phyloP scores from a whole-genome alignment of 192 early-diverging fungal genomes.

The Backusella psychrophila region DNA sequence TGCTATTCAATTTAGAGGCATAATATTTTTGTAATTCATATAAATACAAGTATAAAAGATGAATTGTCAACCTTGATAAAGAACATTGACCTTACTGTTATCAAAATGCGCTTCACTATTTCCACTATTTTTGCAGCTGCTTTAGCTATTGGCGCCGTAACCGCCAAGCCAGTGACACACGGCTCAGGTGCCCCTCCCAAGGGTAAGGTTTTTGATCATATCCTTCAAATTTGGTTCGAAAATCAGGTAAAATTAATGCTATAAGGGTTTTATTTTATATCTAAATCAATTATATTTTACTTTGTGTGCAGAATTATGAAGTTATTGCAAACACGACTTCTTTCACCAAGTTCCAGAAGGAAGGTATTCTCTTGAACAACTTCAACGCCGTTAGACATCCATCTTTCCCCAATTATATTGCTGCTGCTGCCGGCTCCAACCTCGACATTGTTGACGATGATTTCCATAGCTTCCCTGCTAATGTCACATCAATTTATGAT shows the following conservation, averaged over 20 bases:
- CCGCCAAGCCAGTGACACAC: background rate
- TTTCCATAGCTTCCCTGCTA: conserved; percentile 39
- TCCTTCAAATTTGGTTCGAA: conserved; percentile 30
- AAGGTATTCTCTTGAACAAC: conserved; percentile 11
- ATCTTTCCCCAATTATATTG: conserved; percentile 77
- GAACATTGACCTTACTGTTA: background rate
- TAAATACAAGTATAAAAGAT: background rate
- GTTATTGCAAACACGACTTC: background rate
- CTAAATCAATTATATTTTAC: background rate
- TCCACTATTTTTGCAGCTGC: conserved; percentile 14
- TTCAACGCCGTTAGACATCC: conserved; percentile 46
- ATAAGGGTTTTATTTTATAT: background rate
- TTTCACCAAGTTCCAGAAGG: background rate
- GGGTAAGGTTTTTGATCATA: conserved; percentile 26
- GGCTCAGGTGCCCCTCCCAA: conserved; percentile 1
- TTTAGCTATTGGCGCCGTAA: background rate
- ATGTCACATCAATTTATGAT: conserved; percentile 29
- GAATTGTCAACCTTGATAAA: background rate
- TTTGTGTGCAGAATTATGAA: background rate
- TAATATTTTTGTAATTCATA: background rate
- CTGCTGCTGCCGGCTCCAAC: conserved; percentile 47
- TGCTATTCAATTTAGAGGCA: background rate
- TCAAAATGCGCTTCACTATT: conserved; percentile 11
- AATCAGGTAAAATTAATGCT: conserved; percentile 6
- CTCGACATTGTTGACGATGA: conserved; percentile 44